phyloP scores from a whole-genome alignment of 257 asterid species.

The Eustoma russellianum region DNA sequence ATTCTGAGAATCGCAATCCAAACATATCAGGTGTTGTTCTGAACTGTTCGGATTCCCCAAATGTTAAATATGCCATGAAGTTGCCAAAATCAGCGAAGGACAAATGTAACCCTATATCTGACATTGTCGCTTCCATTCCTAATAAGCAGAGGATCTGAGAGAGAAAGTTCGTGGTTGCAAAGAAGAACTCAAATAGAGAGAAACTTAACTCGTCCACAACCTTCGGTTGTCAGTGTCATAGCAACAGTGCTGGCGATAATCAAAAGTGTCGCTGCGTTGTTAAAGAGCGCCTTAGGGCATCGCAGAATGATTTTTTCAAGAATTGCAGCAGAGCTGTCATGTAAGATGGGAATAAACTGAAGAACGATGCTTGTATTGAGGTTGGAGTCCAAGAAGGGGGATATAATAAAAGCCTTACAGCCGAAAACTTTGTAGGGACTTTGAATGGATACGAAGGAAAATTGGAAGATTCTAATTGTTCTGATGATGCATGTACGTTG shows the following conservation, averaged over 20 bases:
- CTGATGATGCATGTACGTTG: slow-evolving; percentile 7
- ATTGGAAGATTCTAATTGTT: slow-evolving; percentile 12
- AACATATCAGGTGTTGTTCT: slow-evolving; percentile 34
- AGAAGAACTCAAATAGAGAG: slow-evolving; percentile 38
- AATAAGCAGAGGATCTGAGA: slow-evolving; percentile 51
- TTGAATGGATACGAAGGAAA: slow-evolving; percentile 5
- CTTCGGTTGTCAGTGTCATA: slow-evolving; percentile 46
- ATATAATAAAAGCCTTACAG: not conserved
- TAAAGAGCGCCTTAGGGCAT: slow-evolving; percentile 64
- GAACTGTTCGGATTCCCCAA: slow-evolving; percentile 37
- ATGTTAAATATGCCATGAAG: slow-evolving; percentile 30
- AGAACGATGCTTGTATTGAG: slow-evolving; percentile 4
- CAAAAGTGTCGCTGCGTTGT: slow-evolving; percentile 73
- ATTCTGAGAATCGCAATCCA: slow-evolving; percentile 50
- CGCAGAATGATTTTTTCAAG: slow-evolving; percentile 71
- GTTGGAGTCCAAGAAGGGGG: slow-evolving; percentile 9
- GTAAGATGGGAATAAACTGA: slow-evolving; percentile 12
- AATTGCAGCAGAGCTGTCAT: slow-evolving; percentile 10
- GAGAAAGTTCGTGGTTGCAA: slow-evolving; percentile 61
- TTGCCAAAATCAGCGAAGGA: slow-evolving; percentile 28
- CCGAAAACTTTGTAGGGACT: not conserved
- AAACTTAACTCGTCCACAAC: slow-evolving; percentile 12
- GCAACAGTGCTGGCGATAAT: slow-evolving; percentile 22
- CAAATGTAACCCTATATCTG: slow-evolving; percentile 22
- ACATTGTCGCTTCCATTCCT: slow-evolving; percentile 27